Conservation (phyloP, 2,329 filamentous ascomycete genomes). For the Tolypocladium sp. region DNA sequence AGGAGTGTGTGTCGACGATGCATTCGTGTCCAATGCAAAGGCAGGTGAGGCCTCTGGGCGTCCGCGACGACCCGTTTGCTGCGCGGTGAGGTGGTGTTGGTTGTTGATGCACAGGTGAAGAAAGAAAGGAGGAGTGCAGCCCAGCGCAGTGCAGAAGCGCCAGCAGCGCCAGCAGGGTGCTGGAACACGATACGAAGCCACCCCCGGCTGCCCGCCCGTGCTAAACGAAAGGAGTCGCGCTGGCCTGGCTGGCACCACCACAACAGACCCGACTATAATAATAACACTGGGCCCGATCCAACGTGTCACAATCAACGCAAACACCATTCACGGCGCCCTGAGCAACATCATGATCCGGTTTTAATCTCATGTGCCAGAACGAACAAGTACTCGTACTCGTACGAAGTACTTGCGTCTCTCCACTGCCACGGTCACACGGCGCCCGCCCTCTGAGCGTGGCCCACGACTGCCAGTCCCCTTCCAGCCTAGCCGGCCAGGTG, state of each 20-base stretch:
- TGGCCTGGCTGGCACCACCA: background rate
- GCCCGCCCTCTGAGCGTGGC: background rate
- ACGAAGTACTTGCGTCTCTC: background rate
- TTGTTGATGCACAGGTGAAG: background rate
- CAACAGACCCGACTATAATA: too few species aligned
- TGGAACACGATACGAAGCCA: background rate
- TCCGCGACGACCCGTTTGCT: background rate
- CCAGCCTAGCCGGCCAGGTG: background rate
- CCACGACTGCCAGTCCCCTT: background rate
- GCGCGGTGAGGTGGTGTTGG: background rate
- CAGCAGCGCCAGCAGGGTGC: background rate
- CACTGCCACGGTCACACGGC: background rate
- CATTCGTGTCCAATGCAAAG: background rate
- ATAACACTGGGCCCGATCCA: background rate
- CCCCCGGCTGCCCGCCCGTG: background rate
- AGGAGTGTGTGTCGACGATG: background rate
- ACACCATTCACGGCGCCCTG: background rate
- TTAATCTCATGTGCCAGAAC: background rate
- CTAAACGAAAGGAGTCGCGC: background rate
- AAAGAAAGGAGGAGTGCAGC: background rate
- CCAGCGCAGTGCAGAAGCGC: background rate
- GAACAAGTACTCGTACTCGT: background rate
- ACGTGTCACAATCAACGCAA: background rate
- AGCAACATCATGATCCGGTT: background rate
- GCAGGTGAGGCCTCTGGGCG: background rate